phyloP scores from a whole-genome alignment of 768 basidiomycete genomes.

The Suillus decipiens region DNA sequence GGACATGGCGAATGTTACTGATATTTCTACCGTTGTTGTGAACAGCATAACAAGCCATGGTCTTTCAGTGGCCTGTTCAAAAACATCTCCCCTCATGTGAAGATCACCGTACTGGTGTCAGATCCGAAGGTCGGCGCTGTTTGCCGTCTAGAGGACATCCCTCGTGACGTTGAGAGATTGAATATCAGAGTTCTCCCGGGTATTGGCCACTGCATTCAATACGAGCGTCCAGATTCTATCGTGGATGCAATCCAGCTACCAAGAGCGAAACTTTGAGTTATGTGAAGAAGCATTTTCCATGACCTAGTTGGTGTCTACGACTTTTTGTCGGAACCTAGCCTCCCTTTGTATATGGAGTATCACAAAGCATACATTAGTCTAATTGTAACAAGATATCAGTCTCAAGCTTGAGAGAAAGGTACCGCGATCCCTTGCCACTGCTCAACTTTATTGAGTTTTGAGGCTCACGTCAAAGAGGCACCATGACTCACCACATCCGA shows the following conservation, averaged over 20 bases:
- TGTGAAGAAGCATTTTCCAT: neutral
- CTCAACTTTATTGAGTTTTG: too few relatives aligned
- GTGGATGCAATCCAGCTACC: constrained; percentile 14
- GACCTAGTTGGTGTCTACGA: neutral
- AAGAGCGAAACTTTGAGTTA: neutral
- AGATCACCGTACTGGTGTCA: constrained; percentile 19
- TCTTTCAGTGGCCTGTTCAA: constrained; percentile 15
- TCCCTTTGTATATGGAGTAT: neutral
- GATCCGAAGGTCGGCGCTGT: constrained; percentile 18
- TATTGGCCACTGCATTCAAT: constrained; percentile 26
- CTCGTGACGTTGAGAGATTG: constrained; percentile 6
- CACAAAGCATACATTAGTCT: neutral
- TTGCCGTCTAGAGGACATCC: constrained; percentile 15
- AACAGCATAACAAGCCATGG: constrained; percentile 23
- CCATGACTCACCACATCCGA: too few relatives aligned
- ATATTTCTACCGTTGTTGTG: neutral
- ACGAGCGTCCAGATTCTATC: constrained; percentile 24
- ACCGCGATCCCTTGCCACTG: too few relatives aligned
- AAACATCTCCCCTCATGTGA: constrained; percentile 9
- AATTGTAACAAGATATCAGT: neutral
- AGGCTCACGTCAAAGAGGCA: too few relatives aligned
- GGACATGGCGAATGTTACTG: neutral
- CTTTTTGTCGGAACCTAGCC: neutral
- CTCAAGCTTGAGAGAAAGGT: too few relatives aligned
- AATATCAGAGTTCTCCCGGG: constrained; percentile 16